Percentiles rank a stretch among this genome's conserved stretches.
phyloP scores from a whole-genome alignment of 805 yeast genomes.

The Tetrapisispora arboricola region DNA sequence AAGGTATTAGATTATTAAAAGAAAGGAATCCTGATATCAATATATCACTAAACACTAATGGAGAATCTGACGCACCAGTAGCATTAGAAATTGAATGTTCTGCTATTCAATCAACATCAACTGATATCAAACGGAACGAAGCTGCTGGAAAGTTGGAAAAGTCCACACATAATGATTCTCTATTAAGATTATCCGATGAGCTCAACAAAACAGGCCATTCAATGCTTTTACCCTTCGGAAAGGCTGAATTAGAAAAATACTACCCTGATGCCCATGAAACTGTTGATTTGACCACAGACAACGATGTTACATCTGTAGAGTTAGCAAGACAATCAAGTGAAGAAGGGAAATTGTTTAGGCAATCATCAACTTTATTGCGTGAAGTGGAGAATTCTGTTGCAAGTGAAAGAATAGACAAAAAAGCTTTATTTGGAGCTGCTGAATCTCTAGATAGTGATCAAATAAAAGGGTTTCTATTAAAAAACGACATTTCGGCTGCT shows the following conservation, averaged over 20 bases:
- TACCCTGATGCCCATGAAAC: constrained; percentile 25
- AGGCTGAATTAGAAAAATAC: constrained; percentile 20
- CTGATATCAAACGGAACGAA: too few relatives aligned
- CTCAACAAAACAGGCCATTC: constrained; percentile 23
- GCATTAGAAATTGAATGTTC: neutral
- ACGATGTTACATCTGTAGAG: constrained; percentile 6
- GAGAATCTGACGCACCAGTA: neutral
- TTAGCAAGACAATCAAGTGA: constrained; percentile 8
- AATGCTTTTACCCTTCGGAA: constrained; percentile 31
- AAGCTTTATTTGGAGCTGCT: constrained; percentile 21
- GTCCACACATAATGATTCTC: constrained; percentile 3
- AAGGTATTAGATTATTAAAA: constrained; percentile 33
- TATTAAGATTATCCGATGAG: constrained; percentile 15
- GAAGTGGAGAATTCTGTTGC: constrained; percentile 6
- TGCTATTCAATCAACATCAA: too few relatives aligned
- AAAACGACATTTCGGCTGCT: constrained; percentile 31
- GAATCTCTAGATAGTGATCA: constrained; percentile 29
- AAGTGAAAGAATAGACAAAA: constrained; percentile 11
- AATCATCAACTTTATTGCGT: constrained; percentile 10
- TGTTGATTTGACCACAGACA: constrained; percentile 17
- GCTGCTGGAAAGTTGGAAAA: neutral
- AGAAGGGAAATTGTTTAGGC: constrained; percentile 16
- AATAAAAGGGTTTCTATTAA: constrained; percentile 27
- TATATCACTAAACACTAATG: neutral
- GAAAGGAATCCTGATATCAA: constrained; percentile 13